Percentiles rank a stretch among this genome's conserved stretches.
Conservation (phyloP, 139 green algal genomes). For the Picochlorum sp. region DNA sequence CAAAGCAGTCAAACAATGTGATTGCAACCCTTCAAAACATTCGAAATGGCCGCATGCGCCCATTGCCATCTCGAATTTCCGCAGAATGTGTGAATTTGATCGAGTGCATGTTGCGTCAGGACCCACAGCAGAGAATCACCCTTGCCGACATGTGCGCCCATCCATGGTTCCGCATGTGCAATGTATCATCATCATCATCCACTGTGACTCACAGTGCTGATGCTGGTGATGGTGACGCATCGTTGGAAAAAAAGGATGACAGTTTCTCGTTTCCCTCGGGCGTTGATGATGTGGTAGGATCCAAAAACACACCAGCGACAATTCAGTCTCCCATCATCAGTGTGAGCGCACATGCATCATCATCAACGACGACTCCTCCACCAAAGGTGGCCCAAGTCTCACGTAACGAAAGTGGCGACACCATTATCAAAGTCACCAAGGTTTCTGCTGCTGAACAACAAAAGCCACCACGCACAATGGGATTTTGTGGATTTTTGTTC, state of each 20-base stretch:
- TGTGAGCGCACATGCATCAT: too few relatives aligned
- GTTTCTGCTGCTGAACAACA: not conserved
- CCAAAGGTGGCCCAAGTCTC: conserved; percentile 2
- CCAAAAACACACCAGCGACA: not conserved
- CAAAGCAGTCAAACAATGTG: conserved; percentile 23
- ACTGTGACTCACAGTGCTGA: too few relatives aligned
- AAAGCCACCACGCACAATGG: not conserved
- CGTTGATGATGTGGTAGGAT: not conserved
- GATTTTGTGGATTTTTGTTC: too few relatives aligned
- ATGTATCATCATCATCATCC: not conserved
- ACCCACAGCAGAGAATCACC: conserved; percentile 9
- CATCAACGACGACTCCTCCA: not conserved
- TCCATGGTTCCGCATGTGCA: conserved; percentile 14
- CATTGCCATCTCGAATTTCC: conserved; percentile 10
- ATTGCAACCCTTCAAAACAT: conserved; percentile 29
- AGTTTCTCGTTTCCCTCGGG: too few relatives aligned
- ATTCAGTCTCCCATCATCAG: too few relatives aligned
- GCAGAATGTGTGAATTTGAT: conserved; percentile 15
- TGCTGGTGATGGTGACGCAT: too few relatives aligned
- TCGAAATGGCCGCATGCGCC: not conserved
- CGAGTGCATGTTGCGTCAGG: conserved; percentile 7
- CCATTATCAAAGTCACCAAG: not conserved
- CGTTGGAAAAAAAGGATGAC: too few relatives aligned
- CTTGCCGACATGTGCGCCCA: conserved; percentile 5
- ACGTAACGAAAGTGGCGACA: not conserved